Conservation (phyloP, 345 rosid genomes). For the Ceriops zippeliana region DNA sequence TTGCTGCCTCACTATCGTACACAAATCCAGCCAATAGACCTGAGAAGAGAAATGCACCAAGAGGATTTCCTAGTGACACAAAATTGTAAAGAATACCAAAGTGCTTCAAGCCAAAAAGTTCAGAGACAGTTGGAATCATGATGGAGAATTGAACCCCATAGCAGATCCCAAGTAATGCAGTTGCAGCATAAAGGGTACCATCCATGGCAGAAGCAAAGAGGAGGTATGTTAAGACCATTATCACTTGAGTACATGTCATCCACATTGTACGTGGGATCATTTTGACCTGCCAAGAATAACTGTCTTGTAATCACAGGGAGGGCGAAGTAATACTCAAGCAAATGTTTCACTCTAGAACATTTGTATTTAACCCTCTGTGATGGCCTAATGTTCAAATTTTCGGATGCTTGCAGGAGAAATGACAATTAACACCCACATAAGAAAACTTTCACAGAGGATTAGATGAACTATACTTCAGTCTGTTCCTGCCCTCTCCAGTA, state of each 20-base stretch:
- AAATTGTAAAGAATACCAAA: slow-evolving; percentile 54
- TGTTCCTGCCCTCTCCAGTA: background rate
- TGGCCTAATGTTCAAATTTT: background rate
- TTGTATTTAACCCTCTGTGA: background rate
- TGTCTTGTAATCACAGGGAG: background rate
- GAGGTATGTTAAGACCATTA: slow-evolving; percentile 51
- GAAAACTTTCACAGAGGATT: background rate
- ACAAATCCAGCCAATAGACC: slow-evolving; percentile 58
- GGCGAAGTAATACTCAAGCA: background rate
- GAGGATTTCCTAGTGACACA: slow-evolving; percentile 57
- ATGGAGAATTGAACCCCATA: slow-evolving; percentile 58
- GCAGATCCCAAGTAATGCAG: slow-evolving; percentile 59
- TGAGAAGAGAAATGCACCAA: slow-evolving; percentile 62
- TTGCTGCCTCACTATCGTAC: slow-evolving; percentile 55
- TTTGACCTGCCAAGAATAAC: slow-evolving; percentile 40
- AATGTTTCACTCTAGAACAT: background rate
- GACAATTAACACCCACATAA: background rate
- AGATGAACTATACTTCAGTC: background rate
- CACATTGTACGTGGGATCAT: slow-evolving; percentile 55
- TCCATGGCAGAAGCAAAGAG: slow-evolving; percentile 53
- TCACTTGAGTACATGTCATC: slow-evolving; percentile 49
- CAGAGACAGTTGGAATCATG: slow-evolving; percentile 66
- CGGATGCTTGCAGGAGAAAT: background rate
- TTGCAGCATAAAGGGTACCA: slow-evolving; percentile 50
- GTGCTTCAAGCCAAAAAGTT: slow-evolving; percentile 63